phyloP scores from a whole-genome alignment of 768 basidiomycete species.

The Rhodotorula paludigena region DNA sequence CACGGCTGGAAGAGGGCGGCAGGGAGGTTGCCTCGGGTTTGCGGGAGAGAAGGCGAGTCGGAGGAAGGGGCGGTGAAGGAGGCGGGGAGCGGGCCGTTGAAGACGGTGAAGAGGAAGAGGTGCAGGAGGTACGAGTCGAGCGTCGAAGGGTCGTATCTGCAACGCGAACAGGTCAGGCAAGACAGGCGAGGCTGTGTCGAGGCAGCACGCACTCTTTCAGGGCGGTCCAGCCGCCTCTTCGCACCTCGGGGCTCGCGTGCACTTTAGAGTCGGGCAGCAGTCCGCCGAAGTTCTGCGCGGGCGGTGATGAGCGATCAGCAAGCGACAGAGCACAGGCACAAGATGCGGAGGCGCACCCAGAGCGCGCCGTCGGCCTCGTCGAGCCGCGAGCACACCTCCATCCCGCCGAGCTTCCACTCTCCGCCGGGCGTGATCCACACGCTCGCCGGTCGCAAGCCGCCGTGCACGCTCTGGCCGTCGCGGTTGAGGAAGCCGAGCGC shows the following conservation, averaged over 20 bases:
- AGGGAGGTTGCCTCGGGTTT: conserved; percentile 73
- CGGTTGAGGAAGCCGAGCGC: conserved; percentile 87
- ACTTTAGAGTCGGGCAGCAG: conserved; percentile 59
- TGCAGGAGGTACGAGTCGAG: conserved; percentile 86
- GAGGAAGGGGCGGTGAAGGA: conserved; percentile 64
- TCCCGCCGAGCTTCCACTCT: conserved; percentile 95
- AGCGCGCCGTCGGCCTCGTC: conserved; percentile 71
- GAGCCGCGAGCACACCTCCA: conserved; percentile 79
- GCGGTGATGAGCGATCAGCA: neutral
- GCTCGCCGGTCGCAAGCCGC: conserved; percentile 65
- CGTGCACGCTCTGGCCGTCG: conserved; percentile 73
- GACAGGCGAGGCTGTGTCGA: conserved; percentile 14
- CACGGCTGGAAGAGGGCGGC: conserved; percentile 66
- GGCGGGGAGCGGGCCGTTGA: conserved; percentile 68
- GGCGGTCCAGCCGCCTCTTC: conserved; percentile 73
- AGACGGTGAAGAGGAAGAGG: conserved; percentile 73
- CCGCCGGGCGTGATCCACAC: conserved; percentile 88
- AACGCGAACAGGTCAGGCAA: accelerated
- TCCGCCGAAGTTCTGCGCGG: conserved; percentile 61
- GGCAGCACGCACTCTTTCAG: conserved; percentile 65
- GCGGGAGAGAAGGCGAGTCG: conserved; percentile 59
- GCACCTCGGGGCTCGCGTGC: conserved; percentile 77
- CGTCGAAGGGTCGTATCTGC: conserved; percentile 56
- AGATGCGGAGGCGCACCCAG: conserved; percentile 53
- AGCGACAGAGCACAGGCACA: neutral